Evolutionary conservation across 2,329 filamentous ascomycete species (phyloP), one percentile per base, ranked within the genome.

Genomic region (Fusarium pilosicola): DNA sequence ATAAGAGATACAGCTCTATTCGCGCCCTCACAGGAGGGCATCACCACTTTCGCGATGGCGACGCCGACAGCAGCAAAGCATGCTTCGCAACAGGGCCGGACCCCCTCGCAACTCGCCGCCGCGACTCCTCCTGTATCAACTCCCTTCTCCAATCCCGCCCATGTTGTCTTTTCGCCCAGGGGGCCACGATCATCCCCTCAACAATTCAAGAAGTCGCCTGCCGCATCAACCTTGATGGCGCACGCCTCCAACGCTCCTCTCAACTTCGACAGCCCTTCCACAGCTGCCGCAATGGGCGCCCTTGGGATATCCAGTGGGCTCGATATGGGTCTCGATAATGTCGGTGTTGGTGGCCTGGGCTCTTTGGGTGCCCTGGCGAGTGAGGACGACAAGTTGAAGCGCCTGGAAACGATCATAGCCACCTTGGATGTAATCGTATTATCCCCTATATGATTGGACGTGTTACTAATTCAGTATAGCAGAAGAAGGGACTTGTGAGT

Each of bases 91-190:
- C 83, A 85, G 74, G 83, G 83, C 34, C 81, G 83, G 42, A 85
- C 84, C 15, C 84, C 86, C 46, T 89, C 88, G 20, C 87, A 89
- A 74, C 80, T 86, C 65, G 84, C 87, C 6, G 88, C 83, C 10
- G 89, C 88, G 7, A 92, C 90, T 11, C 90, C 90, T 20, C 89
- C 90, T n/a, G 90, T 90, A 30, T 91, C 90, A 41, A 92, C 90
- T 4, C 90, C 90, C 20, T 92, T 92, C 81, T 91, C 89, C 65
- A 87, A 88, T 42, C 84, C 86, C 48, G 85, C 85, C 4, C 86
- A 88, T 58, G 85, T 86, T n/a, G 88, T 86, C 41, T 89, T 91
- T 77, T 91, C 90, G 5, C 90, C 90, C 8, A 85, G 83, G 34
- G 89, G 85, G 38, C 87, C 84, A 15, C 85, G 86, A 57, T 90